These are phyloP conservation scores for Myxozyma melibiosi DNA, from an alignment of 805 yeast species.

Conservation along the genomic window DNA sequence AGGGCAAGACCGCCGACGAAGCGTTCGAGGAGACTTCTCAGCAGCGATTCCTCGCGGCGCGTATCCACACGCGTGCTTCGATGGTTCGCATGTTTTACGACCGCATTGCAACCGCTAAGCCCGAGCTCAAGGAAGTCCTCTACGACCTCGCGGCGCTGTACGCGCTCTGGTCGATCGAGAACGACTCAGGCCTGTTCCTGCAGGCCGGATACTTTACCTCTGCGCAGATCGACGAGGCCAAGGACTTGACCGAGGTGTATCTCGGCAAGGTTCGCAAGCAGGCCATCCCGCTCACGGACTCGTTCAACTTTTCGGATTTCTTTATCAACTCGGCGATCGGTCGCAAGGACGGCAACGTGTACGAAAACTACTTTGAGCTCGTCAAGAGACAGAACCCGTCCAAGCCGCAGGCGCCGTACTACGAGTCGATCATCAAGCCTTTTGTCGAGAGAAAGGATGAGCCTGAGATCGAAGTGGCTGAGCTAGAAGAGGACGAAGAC, in stretches of 20 bases:
- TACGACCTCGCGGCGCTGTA: constrained; percentile 61
- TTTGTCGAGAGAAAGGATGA: constrained; percentile 40
- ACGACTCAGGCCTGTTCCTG: constrained; percentile 70
- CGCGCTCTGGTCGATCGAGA: constrained; percentile 67
- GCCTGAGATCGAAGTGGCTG: constrained; percentile 31
- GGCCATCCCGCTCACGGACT: constrained; percentile 77
- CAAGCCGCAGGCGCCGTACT: constrained; percentile 63
- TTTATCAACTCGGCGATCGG: constrained; percentile 84
- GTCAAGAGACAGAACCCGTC: constrained; percentile 56
- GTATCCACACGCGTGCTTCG: constrained; percentile 45
- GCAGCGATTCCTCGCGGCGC: constrained; percentile 46
- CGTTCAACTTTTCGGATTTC: constrained; percentile 79
- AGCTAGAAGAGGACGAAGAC: constrained; percentile 28
- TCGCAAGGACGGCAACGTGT: constrained; percentile 76
- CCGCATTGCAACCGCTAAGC: constrained; percentile 43
- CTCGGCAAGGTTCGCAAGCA: constrained; percentile 61
- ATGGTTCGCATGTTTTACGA: constrained; percentile 45
- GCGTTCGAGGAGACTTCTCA: constrained; percentile 48
- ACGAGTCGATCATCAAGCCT: constrained; percentile 44
- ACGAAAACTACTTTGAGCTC: constrained; percentile 68
- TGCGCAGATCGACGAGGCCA: constrained; percentile 49
- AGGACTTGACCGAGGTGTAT: constrained; percentile 49
- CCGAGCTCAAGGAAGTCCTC: constrained; percentile 53
- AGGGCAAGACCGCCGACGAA: constrained; percentile 38
- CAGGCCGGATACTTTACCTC: constrained; percentile 61